phyloP scores from a whole-genome alignment of 352 stramenopile species.

The Globisporangium radiosum region DNA sequence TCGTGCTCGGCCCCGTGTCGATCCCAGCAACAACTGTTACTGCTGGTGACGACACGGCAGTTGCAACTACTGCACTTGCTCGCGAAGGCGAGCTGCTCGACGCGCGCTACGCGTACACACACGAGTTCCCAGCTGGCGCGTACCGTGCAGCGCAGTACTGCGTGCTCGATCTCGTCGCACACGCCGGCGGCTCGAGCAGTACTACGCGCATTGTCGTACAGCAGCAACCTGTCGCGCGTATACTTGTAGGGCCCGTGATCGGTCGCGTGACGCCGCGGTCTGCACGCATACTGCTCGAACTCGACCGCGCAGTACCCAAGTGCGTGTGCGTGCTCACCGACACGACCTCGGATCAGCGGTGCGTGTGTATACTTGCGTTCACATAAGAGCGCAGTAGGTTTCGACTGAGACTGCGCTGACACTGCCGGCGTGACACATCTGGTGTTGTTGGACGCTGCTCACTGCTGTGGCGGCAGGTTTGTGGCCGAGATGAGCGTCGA shows the following conservation, averaged over 20 bases:
- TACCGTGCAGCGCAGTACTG: constrained; percentile 30
- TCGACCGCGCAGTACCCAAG: constrained; percentile 35
- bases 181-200: constrained; percentile 26
- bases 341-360: constrained; percentile 26
- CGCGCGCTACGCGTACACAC: constrained; percentile 14
- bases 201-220: constrained; percentile 30
- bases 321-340: constrained; percentile 35
- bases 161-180: constrained; percentile 39
- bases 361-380: background rate
- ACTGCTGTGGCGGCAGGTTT: constrained; percentile 12
- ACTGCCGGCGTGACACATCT: background rate
- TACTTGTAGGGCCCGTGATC: constrained; percentile 59
- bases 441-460: background rate
- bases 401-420: background rate
- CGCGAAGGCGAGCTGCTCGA: constrained; percentile 6
- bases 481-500: constrained; percentile 22
- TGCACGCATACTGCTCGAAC: constrained; percentile 52
- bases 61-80: background rate
- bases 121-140: constrained; percentile 16
- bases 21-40: constrained; percentile 5
- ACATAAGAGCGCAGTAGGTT: too few relatives aligned
- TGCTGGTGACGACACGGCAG: background rate
- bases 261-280: constrained; percentile 46
- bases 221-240: constrained; percentile 23
- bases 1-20: constrained; percentile 36